These are phyloP conservation scores for Aspergillus quadrilineatus DNA, from an alignment of 2,329 filamentous ascomycete species.

Conservation along the genomic window DNA sequence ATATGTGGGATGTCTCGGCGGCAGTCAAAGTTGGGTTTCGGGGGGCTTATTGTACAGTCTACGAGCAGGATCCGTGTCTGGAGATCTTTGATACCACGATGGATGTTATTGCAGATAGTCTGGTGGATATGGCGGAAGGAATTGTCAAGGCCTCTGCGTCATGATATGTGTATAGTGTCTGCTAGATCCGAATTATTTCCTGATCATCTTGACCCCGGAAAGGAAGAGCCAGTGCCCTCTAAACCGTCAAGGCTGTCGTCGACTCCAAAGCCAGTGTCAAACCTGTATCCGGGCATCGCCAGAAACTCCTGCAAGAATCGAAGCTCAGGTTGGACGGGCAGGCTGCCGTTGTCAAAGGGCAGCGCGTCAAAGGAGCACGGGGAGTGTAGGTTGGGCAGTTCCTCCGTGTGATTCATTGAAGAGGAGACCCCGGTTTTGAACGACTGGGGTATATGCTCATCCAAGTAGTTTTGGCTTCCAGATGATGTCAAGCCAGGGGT, in stretches of 20 bases:
- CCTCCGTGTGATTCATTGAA: background rate
- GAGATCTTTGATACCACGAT: slow-evolving; percentile 53
- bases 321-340: slow-evolving; percentile 22
- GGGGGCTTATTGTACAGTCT: slow-evolving; percentile 55
- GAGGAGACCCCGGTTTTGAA: background rate
- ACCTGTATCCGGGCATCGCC: background rate
- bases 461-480: background rate
- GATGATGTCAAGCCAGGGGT: too few relatives aligned
- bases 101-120: slow-evolving; percentile 51
- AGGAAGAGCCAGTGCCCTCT: background rate
- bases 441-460: background rate
- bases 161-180: background rate
- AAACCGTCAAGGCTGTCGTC: background rate
- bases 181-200: background rate
- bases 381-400: background rate
- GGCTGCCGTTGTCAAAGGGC: background rate
- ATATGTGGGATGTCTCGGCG: slow-evolving; percentile 60
- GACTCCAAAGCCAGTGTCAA: background rate
- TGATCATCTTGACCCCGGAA: background rate
- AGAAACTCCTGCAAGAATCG: slow-evolving; percentile 25
- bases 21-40: slow-evolving; percentile 53
- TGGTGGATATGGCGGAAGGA: slow-evolving; percentile 51
- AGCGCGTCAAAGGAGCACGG: background rate
- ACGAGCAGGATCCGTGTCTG: slow-evolving; percentile 52
- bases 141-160: slow-evolving; percentile 16